phyloP scores from a whole-genome alignment of 2,329 filamentous ascomycete genomes.

The Tolypocladium guangdongense region DNA sequence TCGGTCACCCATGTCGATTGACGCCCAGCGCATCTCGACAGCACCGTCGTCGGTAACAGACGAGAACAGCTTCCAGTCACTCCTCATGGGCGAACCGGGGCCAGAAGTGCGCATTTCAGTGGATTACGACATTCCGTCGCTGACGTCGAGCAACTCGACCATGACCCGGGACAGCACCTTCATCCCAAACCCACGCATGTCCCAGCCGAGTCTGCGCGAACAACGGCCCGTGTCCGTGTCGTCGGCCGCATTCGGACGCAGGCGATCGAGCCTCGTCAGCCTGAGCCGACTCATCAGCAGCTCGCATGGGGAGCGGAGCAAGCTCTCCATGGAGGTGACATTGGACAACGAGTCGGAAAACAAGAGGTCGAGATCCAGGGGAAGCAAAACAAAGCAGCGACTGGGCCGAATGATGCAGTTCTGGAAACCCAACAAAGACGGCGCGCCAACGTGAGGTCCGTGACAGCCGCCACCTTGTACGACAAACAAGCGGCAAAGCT shows the following conservation, averaged over 20 bases:
- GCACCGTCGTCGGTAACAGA: slow-evolving; percentile 65
- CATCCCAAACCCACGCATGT: slow-evolving; percentile 32
- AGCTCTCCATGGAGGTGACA: slow-evolving; percentile 58
- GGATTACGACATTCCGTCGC: slow-evolving; percentile 59
- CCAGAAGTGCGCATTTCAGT: slow-evolving; percentile 62
- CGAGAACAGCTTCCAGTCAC: slow-evolving; percentile 58
- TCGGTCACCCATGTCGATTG: slow-evolving; percentile 56
- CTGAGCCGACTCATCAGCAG: slow-evolving; percentile 66
- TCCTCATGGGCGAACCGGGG: slow-evolving; percentile 62
- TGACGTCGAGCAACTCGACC: slow-evolving; percentile 66
- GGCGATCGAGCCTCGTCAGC: slow-evolving; percentile 66
- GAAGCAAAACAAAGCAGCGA: slow-evolving; percentile 52
- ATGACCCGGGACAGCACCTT: slow-evolving; percentile 59
- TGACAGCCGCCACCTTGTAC: background rate
- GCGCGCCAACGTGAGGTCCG: slow-evolving; percentile 12
- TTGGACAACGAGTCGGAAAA: slow-evolving; percentile 40
- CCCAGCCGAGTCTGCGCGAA: slow-evolving; percentile 36
- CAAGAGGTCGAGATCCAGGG: slow-evolving; percentile 43
- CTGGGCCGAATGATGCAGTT: slow-evolving; percentile 69
- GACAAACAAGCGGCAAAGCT: background rate
- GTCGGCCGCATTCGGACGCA: slow-evolving; percentile 51
- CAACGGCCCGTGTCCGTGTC: slow-evolving; percentile 53
- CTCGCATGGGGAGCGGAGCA: slow-evolving; percentile 64
- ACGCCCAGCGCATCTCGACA: slow-evolving; percentile 62
- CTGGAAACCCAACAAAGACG: slow-evolving; percentile 53